phyloP scores from a whole-genome alignment of 163 green algal species.

The Prototheca wickerhamii region DNA sequence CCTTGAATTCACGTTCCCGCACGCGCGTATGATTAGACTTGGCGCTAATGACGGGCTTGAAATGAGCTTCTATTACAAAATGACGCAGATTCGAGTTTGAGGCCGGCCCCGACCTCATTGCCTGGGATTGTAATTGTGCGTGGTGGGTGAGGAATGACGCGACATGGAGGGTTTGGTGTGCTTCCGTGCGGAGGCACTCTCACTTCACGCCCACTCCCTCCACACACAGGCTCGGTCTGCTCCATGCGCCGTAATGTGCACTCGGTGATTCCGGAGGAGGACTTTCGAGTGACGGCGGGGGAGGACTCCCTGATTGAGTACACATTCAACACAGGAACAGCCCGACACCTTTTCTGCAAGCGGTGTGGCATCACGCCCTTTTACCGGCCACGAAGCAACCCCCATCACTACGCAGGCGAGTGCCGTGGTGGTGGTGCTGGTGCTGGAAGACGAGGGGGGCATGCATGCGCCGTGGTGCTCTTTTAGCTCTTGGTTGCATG shows the following conservation, averaged over 20 bases:
- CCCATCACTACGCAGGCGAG: slow-evolving; percentile 10
- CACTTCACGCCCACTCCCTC: background rate
- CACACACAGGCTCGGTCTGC: slow-evolving; percentile 15
- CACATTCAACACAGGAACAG: slow-evolving; percentile 22
- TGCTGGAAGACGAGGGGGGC: too few relatives aligned
- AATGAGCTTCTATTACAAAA: background rate
- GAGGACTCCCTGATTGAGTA: slow-evolving; percentile 7
- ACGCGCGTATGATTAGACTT: background rate
- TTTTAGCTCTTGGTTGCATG: background rate
- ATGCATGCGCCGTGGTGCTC: background rate
- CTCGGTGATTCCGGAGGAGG: slow-evolving; percentile 6
- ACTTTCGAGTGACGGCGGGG: slow-evolving; percentile 9
- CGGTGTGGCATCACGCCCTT: slow-evolving; percentile 19
- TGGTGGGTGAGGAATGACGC: background rate
- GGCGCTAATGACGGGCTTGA: background rate
- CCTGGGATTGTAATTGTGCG: slow-evolving; percentile 29
- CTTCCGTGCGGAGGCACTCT: too few relatives aligned
- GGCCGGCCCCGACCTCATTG: slow-evolving; percentile 7
- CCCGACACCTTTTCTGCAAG: slow-evolving; percentile 21
- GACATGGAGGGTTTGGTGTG: background rate
- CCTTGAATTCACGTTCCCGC: background rate
- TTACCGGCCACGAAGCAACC: slow-evolving; percentile 23
- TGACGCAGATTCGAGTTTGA: slow-evolving; percentile 20
- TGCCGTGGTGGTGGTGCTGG: too few relatives aligned
- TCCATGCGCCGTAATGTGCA: slow-evolving; percentile 21